Conservation (phyloP, 805 yeast species). For the Tetrapisispora nanseiensis region DNA sequence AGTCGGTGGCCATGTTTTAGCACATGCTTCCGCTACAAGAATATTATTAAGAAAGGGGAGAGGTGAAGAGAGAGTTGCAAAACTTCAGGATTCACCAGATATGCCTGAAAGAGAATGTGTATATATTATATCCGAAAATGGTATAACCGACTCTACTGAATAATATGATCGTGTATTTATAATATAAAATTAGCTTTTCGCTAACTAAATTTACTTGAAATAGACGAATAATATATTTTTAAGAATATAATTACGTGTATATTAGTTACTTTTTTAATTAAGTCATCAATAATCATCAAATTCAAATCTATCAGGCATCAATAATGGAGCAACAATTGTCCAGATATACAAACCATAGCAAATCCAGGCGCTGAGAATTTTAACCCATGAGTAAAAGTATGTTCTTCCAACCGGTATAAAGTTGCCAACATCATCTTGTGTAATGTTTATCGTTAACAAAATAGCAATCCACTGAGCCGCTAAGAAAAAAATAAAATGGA, state of each 20-base stretch:
- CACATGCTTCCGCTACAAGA: conserved; percentile 74
- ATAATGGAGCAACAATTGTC: conserved; percentile 84
- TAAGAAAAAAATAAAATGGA: conserved; percentile 83
- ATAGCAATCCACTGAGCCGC: conserved; percentile 98
- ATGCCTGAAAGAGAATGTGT: conserved; percentile 75
- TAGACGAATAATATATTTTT: not conserved
- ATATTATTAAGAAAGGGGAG: conserved; percentile 65
- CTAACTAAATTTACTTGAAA: no score
- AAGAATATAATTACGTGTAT: no score
- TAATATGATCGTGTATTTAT: conserved; percentile 4
- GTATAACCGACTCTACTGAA: conserved; percentile 43
- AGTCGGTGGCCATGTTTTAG: conserved; percentile 74
- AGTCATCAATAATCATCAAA: conserved; percentile 17
- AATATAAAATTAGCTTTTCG: no score
- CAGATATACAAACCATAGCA: conserved; percentile 81
- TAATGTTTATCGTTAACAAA: conserved; percentile 81
- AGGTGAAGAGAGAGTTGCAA: conserved; percentile 73
- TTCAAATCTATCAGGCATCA: conserved; percentile 81
- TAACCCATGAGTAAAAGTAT: conserved; percentile 90
- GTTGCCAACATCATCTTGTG: conserved; percentile 72
- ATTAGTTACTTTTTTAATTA: no score
- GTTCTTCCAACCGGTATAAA: conserved; percentile 96
- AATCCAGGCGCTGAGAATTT: conserved; percentile 84
- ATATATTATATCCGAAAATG: conserved; percentile 60
- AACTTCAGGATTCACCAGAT: conserved; percentile 71